Base-by-base conservation (phyloP, 2,329 filamentous ascomycete genomes). In the Dothidotthia symphoricarpi region DNA sequence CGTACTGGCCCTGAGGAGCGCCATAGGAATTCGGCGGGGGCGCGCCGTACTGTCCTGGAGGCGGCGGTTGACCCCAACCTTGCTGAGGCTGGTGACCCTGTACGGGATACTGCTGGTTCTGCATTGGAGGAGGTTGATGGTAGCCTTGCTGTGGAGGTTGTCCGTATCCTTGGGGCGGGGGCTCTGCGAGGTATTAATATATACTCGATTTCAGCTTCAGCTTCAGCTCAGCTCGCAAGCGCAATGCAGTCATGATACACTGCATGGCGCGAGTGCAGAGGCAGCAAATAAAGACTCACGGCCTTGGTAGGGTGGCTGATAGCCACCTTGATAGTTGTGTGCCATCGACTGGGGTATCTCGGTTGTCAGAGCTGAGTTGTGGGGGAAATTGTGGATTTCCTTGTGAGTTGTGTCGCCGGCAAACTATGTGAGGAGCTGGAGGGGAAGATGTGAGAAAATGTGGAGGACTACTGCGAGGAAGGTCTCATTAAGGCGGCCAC, bases 111-210 rank as follows among this genome's bases (percentile, higher is more conserved):
- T 57, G 50, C 41, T 66, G 53, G 12, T 62, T 55, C 34, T 66
- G 60, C 44, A 59, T 55, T 39, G 52, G 56, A 22, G 50, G 58
- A 39, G 57, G 64, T 39, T 67, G 68, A 26, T 65, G 39, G 45
- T 54, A 56, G 16, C 52, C 38, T 30, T 43, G 46, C 28, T 49
- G 45, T 42, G 45, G 49, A 26, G 41, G 52, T 37, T 41, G 48
- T 31, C 51, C 54, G 42, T 59, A 58, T 7, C 52, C 52, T 42
- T 59, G 56, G 36, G 47, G 46, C 16, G 51, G 56, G 40, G 54
- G 49, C 43, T 55, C 57, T 54, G 46, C 41, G 37, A 39, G 38
- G 29, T 62, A 53, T 58, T 53, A 58, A 39, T 56, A 56, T 32
- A 24, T 13, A 24, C 28, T 16, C 17, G 10, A 4, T 9, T 24